These are phyloP conservation scores for Austroboletus olivaceoglutinosus DNA, from an alignment of 1,284 basidiomycete species.

Conservation along the genomic window DNA sequence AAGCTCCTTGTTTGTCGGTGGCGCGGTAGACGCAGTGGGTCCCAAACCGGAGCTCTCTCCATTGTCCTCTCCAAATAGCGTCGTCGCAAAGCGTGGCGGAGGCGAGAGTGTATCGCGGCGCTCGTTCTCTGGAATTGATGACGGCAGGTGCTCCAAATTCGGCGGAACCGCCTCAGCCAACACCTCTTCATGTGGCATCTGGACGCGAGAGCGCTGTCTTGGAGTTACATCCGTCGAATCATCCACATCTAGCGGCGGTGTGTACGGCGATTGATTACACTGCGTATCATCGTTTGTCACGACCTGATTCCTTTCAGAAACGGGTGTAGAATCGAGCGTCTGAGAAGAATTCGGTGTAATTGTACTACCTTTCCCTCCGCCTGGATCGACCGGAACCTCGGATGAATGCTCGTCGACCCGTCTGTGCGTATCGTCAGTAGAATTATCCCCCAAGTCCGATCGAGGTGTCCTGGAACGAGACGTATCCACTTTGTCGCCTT, in stretches of 20 bases:
- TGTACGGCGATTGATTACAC: background rate
- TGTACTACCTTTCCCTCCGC: conserved; percentile 12
- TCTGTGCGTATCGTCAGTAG: background rate
- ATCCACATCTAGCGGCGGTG: conserved; percentile 1
- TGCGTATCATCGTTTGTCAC: background rate
- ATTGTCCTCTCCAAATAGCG: conserved; percentile 2
- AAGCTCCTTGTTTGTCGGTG: conserved; percentile 24
- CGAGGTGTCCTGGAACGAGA: conserved; percentile 22
- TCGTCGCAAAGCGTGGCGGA: conserved; percentile 7
- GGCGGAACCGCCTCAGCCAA: background rate
- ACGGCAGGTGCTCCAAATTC: background rate
- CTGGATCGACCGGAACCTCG: conserved; percentile 20
- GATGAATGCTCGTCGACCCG: background rate
- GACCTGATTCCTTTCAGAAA: background rate
- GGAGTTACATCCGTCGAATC: conserved; percentile 22
- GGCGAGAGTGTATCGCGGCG: conserved; percentile 3
- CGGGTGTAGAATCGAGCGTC: conserved; percentile 4
- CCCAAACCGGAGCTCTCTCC: background rate
- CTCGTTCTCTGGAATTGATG: background rate
- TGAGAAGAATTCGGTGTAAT: conserved; percentile 2
- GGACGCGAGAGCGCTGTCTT: conserved; percentile 10
- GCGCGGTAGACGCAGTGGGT: background rate
- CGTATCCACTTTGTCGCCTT: conserved; percentile 5
- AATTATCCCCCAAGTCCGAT: conserved; percentile 13
- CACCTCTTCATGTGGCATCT: background rate